Evolutionary conservation across 1,139 yeast species (phyloP), one percentile per base, ranked within the genome.

Genomic region (Saccharomycopsis hybrid): DNA sequence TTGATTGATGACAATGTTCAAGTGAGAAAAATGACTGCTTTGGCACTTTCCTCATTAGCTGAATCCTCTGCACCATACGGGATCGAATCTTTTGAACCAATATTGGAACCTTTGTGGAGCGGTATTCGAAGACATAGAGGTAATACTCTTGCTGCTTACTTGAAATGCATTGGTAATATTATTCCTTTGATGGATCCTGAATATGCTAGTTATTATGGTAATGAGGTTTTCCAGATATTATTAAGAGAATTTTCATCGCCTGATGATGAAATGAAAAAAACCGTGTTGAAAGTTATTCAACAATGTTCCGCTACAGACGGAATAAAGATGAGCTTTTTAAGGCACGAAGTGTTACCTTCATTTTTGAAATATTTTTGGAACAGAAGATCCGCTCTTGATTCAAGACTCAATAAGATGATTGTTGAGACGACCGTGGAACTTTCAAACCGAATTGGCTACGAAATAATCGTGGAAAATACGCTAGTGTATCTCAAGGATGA

Each of bases 1-100:
- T 62, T 92, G n/a, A 68, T 71, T 0, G 97, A 90, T 63, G 89
- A 85, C 49, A 80, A 81, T 49, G 63, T 78, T 18, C 80, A 78
- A 51, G 86, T 88, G 0, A 69, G 94, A 49, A 76, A 77, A 3
- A 73, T 82, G 7, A 73, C 95, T 0, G 96, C 96, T 0, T 67
- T 74, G 35, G 81, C 96, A 0, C 60, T 90, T 1, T 72, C 94
- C 0, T 78, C 83, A 4, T 65, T 92, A 37, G 97, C 97, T 0
- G 94, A 87, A 46, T 83, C 85, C n/a, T 80, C 90, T 1, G 73
- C 78, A 27, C 98, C 98, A 0, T 88, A 85, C 65, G 98, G 98
- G 46, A 84, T 87, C 51, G 97, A 88, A 59, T 79, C 94, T 0
- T 90, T 92, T 64, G 94, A 85, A 57, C 67, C 63, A 5, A 72